Base-by-base conservation (phyloP, 176 grass and related monocot species). In the Oryza meridionalis region DNA sequence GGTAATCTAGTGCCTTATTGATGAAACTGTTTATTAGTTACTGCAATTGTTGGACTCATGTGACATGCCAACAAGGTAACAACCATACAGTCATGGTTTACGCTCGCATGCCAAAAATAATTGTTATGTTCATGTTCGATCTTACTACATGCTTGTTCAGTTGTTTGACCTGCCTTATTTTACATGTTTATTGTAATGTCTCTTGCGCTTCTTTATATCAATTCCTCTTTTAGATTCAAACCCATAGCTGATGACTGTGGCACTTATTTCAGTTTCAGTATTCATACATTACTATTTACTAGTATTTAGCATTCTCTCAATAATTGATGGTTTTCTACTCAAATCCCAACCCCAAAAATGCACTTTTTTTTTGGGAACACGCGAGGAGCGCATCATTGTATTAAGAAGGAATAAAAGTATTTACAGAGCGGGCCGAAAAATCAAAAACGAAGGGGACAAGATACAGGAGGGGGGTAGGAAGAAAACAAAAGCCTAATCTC, bases 1-100 rank as follows among this genome's bases (percentile, higher is more conserved):
- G 96, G 96, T 99, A 93, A 76, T 19, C 19, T 44, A 67, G 64
- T 26, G 71, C 29, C 31, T 63, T 78, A 46, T n/a, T 35, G n/a
- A 47, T 73, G 22, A 50, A 14, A 71, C n/a, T 27, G 26, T 45
- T 75, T 22, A 42, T 79, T 79, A 55, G 27, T 47, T 84, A 59
- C 10, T 47, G 73, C n/a, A 77, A 67, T 25, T 35, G 19, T 24
- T 17, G 51, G n/a, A 12, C 1, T 2, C 35, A n/a, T 64, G 27
- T 65, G 40, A 16, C 42, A 43, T 59, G 42, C 1, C 2, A 45
- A 8, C 38, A 40, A 40, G 38, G 38, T 7, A 8, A 62, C 13
- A 21, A 63, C 38, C 6, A 78, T 8, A 25, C 33, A 76, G 55
- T 16, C 37, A 26, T 58, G 13, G 4, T 15, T 55, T 82, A 16